These are phyloP conservation scores for Ophiostoma quercus DNA, from an alignment of 2,329 filamentous ascomycete genomes.

Conservation along the genomic window DNA sequence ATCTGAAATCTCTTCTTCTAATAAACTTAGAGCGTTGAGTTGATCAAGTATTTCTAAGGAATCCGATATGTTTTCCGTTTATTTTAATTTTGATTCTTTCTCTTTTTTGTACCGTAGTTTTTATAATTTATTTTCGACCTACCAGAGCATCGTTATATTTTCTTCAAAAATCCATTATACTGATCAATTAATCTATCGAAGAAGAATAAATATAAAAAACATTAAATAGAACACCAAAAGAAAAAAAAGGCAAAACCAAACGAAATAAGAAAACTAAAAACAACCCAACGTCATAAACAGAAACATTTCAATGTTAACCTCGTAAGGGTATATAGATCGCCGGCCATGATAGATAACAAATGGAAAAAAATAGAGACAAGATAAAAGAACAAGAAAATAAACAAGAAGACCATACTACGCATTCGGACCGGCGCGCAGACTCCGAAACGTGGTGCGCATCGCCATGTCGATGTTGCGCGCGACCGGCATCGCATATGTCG, in stretches of 20 bases:
- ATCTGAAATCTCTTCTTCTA: too few species aligned
- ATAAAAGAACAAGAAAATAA: neutral
- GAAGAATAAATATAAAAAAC: too few species aligned
- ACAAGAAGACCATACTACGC: neutral
- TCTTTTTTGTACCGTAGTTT: too few species aligned
- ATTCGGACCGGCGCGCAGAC: constrained; percentile 22
- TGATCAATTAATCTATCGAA: too few species aligned
- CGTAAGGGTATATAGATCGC: neutral
- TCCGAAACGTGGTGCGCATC: constrained; percentile 26
- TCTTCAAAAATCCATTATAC: too few species aligned
- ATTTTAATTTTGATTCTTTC: too few species aligned
- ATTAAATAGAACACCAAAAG: neutral
- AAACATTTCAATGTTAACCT: neutral
- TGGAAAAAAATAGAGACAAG: neutral
- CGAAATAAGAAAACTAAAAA: neutral
- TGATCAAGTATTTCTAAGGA: too few species aligned
- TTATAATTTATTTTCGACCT: too few species aligned
- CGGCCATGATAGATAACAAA: constrained; percentile 4
- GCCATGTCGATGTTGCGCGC: constrained; percentile 27
- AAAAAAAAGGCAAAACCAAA: neutral
- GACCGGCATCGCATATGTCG: constrained; percentile 25
- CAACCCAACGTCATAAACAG: neutral
- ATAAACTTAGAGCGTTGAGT: too few species aligned
- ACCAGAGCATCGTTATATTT: too few species aligned
- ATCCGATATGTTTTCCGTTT: too few species aligned